Evolutionary conservation across 495 filamentous ascomycete species (phyloP), one percentile per base, ranked within the genome.

Genomic region (Antarctomyces pellizariae): DNA sequence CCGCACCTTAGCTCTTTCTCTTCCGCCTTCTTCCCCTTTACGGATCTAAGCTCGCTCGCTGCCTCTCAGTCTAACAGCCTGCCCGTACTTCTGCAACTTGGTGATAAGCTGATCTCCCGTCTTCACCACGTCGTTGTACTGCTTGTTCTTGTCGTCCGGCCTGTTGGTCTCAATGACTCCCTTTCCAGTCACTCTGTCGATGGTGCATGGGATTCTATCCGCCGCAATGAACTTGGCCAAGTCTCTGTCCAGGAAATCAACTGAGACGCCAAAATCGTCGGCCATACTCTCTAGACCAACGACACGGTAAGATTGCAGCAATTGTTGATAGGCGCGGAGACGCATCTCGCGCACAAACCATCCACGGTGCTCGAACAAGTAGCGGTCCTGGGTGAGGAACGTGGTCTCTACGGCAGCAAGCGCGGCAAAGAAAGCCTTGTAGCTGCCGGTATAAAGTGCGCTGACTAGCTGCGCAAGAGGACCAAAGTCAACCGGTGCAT

Each of bases 311-410:
- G 76, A 86, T 54, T 92, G 82, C n/a, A 97, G 63, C 14, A 97
- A 63, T 52, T 97, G 86, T 49, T 86, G 75, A 48, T 97, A 97
- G 20, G 76, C 84, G 29, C 83, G 67, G 24, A 92, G 65, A 31
- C 86, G 71, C 86, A 95, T 97, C 57, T 97, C 86, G 17, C 86
- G 75, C 31, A 95, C 80, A 49, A 80, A 95, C 84, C 84, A 97
- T 32, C 68, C 64, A 35, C 71, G 72, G 51, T 97, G 86, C 54
- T 95, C 89, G 39, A 76, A 68, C 29, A 97, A 57, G 50, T 93
- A 90, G 20, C 86, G 73, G 41, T 97, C 89, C 42, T 84, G 76
- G 31, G 66, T 82, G 33, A 97, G 54, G 62, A 97, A 97, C 36
- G 71, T 67, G 45, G 84, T 77, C 57, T 97, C 86, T 3, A 93